phyloP scores from a whole-genome alignment of 2,329 filamentous ascomycete genomes.

The Cadophora luteo-olivacea region DNA sequence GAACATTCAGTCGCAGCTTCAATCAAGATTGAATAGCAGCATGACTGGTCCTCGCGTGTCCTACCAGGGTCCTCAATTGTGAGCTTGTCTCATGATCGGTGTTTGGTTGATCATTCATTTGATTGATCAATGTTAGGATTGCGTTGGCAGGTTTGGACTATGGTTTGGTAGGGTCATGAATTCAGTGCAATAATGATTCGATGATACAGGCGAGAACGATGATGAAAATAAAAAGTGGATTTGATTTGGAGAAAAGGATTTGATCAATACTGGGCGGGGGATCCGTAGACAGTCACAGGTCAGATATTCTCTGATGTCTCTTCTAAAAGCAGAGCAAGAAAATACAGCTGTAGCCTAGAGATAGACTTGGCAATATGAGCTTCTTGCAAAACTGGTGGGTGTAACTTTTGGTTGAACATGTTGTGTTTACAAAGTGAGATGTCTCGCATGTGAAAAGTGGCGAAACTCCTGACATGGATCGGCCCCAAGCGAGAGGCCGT shows the following conservation, averaged over 20 bases:
- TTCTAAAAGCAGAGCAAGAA: background rate
- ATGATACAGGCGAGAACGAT: constrained; percentile 2
- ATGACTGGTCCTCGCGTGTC: constrained; percentile 14
- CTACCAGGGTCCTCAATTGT: constrained; percentile 7
- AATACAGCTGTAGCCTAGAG: constrained; percentile 8
- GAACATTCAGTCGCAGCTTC: constrained; percentile 24
- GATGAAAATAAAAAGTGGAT: constrained; percentile 1
- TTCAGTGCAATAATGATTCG: background rate
- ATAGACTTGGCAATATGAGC: constrained; percentile 12
- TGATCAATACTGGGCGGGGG: constrained; percentile 16
- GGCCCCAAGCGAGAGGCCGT: constrained; percentile 11
- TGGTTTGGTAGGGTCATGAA: background rate
- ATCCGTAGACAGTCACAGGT: constrained; percentile 17
- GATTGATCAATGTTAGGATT: constrained; percentile 5
- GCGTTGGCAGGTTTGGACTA: constrained; percentile 3
- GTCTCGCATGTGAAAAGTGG: constrained; percentile 12
- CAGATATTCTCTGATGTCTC: constrained; percentile 14
- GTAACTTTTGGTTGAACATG: background rate
- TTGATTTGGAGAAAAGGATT: constrained; percentile 1
- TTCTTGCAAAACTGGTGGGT: background rate
- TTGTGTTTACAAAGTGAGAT: constrained; percentile 4
- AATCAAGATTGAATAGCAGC: constrained; percentile 29
- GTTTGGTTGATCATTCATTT: constrained; percentile 1
- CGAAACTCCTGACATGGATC: background rate
- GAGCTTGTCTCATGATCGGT: constrained; percentile 3